Evolutionary conservation across 2,329 filamentous ascomycete species (phyloP).

Genomic region (Hypoxylon sp.): DNA sequence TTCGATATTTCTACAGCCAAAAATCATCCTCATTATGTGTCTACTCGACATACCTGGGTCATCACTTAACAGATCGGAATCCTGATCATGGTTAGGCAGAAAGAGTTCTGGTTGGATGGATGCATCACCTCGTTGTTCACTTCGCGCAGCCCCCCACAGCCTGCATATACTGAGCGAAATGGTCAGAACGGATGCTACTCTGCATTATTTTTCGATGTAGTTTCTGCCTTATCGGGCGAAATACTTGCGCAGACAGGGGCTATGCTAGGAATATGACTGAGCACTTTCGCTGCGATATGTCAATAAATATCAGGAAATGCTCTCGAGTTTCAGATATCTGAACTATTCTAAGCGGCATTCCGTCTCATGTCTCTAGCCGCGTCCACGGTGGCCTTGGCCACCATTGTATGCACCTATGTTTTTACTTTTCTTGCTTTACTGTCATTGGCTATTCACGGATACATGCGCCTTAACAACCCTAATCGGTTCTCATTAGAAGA

Average conservation of each 20-base stretch:
- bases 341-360: not conserved
- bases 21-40: not conserved
- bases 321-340: not conserved
- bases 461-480: not conserved
- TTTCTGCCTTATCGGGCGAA: not conserved
- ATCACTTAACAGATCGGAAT: not conserved
- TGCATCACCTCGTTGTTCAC: not conserved
- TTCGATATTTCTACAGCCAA: not conserved
- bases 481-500: not conserved
- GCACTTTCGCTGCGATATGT: not conserved
- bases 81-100: not conserved
- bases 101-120: not conserved
- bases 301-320: not conserved
- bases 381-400: constrained; percentile 53
- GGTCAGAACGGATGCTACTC: not conserved
- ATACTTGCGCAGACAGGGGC: not conserved
- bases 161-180: constrained; percentile 2
- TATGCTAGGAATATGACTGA: not conserved
- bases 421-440: constrained; percentile 20
- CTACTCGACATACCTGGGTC: not conserved
- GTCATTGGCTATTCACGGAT: constrained; percentile 13
- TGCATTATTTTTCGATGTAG: not conserved
- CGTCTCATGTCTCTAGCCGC: constrained; percentile 2
- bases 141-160: not conserved
- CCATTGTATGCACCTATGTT: constrained; percentile 34